phyloP scores from a whole-genome alignment of 202 grass and related monocot genomes.

The Setaria italica region DNA sequence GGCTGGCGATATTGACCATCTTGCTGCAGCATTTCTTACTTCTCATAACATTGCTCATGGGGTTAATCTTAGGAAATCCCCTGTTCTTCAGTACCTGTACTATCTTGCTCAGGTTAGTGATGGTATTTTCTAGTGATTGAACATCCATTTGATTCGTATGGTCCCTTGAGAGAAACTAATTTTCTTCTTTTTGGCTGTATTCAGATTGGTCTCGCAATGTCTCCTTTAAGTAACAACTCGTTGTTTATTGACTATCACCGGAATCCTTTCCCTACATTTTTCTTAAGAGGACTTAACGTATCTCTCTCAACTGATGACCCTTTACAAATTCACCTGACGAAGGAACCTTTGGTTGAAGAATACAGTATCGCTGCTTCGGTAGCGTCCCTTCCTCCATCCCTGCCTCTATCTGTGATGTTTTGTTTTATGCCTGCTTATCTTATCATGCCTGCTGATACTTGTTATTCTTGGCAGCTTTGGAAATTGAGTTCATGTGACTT shows the following conservation, averaged over 20 bases:
- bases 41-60: conserved; percentile 91
- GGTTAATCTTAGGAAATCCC: conserved; percentile 89
- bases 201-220: conserved; percentile 97
- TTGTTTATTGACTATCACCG: conserved; percentile 91
- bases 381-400: conserved; percentile 8
- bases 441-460: not conserved
- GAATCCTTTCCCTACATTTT: conserved; percentile 92
- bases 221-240: conserved; percentile 95
- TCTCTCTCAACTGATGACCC: conserved; percentile 97
- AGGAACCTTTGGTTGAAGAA: conserved; percentile 99
- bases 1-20: conserved; percentile 92
- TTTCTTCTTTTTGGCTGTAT: conserved; percentile 35
- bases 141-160: not conserved
- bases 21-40: conserved; percentile 88
- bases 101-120: conserved; percentile 88
- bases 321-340: conserved; percentile 93
- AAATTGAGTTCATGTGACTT: conserved; percentile 88
- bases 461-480: conserved; percentile 78
- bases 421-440: not conserved
- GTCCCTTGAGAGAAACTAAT: conserved; percentile 17
- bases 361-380: conserved; percentile 94
- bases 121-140: conserved; percentile 34
- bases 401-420: not conserved
- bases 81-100: conserved; percentile 89
- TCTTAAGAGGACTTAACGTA: conserved; percentile 82